Evolutionary conservation across 805 yeast genomes (phyloP).

Genomic region (Wickerhamomyces xylosicus): DNA sequence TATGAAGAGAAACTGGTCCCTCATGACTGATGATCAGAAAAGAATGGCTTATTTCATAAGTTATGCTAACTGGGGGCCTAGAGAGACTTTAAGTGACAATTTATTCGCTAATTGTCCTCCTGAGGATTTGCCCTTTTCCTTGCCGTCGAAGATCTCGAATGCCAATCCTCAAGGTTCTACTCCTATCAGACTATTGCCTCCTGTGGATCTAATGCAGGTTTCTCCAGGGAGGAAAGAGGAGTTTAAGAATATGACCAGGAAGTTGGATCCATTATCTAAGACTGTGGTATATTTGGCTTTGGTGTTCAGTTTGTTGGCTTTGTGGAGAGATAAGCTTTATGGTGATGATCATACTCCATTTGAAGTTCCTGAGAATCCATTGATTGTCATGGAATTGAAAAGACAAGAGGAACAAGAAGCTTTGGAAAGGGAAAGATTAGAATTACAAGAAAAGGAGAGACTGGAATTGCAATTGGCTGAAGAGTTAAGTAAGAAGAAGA

Average conservation of each 20-base stretch:
- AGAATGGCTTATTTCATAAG: constrained; percentile 49
- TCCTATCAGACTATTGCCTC: constrained; percentile 23
- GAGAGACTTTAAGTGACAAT: constrained; percentile 41
- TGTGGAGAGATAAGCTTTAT: constrained; percentile 42
- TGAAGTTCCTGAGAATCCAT: constrained; percentile 27
- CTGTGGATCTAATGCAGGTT: constrained; percentile 30
- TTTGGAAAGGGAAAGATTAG: constrained; percentile 6
- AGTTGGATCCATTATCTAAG: constrained; percentile 48
- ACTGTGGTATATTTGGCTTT: constrained; percentile 38
- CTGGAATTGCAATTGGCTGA: neutral
- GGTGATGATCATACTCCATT: constrained; percentile 28
- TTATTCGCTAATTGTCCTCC: constrained; percentile 33
- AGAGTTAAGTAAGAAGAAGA: constrained; percentile 4
- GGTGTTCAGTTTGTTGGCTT: constrained; percentile 38
- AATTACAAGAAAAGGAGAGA: constrained; percentile 3
- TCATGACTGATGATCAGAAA: constrained; percentile 37
- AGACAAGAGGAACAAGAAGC: constrained; percentile 11
- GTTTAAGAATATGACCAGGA: constrained; percentile 35
- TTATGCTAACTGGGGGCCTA: constrained; percentile 64
- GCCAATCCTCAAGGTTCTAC: constrained; percentile 9
- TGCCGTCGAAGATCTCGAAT: constrained; percentile 24
- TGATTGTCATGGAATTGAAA: constrained; percentile 28
- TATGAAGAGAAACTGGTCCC: constrained; percentile 45
- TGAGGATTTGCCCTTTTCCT: constrained; percentile 47
- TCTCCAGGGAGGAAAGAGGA: constrained; percentile 32